These are phyloP conservation scores for Kwoniella newhampshirensis DNA, from an alignment of 768 basidiomycete species.

Conservation along the genomic window DNA sequence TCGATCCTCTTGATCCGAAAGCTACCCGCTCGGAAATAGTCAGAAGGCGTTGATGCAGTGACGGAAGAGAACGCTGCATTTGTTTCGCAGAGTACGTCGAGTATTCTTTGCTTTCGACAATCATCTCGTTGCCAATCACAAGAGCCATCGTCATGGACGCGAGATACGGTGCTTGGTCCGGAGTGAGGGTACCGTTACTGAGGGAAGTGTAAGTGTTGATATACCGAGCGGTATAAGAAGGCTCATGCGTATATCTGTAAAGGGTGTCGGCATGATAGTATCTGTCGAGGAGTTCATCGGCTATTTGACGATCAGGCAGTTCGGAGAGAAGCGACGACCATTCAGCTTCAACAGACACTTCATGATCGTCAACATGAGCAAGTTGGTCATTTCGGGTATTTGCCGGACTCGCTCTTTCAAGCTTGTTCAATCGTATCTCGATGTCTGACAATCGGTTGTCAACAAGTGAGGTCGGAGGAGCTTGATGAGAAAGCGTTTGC, in stretches of 20 bases:
- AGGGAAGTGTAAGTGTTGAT: background rate
- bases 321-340: slow-evolving; percentile 3
- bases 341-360: too few relatives aligned
- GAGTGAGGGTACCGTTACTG: background rate
- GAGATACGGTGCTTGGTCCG: slow-evolving; percentile 1
- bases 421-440: too few relatives aligned
- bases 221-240: background rate
- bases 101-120: background rate
- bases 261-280: slow-evolving; percentile 8
- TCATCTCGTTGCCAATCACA: slow-evolving; percentile 1
- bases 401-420: too few relatives aligned
- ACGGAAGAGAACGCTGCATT: background rate
- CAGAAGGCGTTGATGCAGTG: slow-evolving; percentile 2
- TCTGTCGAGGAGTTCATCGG: background rate
- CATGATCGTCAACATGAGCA: too few relatives aligned
- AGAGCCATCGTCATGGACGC: slow-evolving; percentile 9
- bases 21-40: background rate
- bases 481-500: too few relatives aligned
- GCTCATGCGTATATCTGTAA: slow-evolving; percentile 1
- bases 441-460: too few relatives aligned
- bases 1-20: too few relatives aligned
- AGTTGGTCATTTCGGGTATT: too few relatives aligned
- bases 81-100: background rate
- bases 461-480: too few relatives aligned
- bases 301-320: background rate